Base-by-base conservation (phyloP, 2,329 filamentous ascomycete species). In the Cladosporium halotolerans region DNA sequence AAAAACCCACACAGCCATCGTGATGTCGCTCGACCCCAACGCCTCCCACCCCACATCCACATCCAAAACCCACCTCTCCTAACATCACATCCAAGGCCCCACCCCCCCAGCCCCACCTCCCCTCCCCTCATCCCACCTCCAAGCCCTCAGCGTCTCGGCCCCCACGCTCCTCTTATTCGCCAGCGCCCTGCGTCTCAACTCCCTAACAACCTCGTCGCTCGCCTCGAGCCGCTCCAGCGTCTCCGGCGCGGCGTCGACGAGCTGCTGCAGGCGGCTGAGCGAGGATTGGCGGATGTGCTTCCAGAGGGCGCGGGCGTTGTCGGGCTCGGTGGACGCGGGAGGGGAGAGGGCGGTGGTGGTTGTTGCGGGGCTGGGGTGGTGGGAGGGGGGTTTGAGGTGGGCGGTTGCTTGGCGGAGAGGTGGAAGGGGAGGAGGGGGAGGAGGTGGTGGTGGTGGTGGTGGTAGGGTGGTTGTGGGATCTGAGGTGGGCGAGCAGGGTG, bases 101-200 rank as follows among this genome's bases (percentile, higher is more conserved):
- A 60, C 60, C 8, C 52, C 58, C 13, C 45, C 45, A 43, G 41
- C 47, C 10, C 47, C 51, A 48, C 40, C 43, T 38, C 39, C 38
- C 19, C 52, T 55, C 52, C 52, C 54, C 40, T 58, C 61, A 10
- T 66, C 64, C 62, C 62, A 66, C 46, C 62, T 60, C 63, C 70
- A 66, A 34, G 62, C 70, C 53, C 61, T 65, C 56, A 73, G 52
- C 14, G 71, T 73, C 57, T 72, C 71, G 5, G 68, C 68, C 10
- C 71, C 70, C 4, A 73, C 60, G 53, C 68, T 72, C 34, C 71
- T 61, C 57, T 71, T 71, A 53, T 73, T 73, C 50, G 63, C 59
- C 40, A 73, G 42, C 2, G 71, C 71, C 52, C 60, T 59, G 14
- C 60, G 57, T 32, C 64, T 60, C 42, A 72, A 58, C 46, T 64